These are phyloP conservation scores for Cladorrhinum sp. DNA, from an alignment of 2,329 filamentous ascomycete species.

Conservation along the genomic window DNA sequence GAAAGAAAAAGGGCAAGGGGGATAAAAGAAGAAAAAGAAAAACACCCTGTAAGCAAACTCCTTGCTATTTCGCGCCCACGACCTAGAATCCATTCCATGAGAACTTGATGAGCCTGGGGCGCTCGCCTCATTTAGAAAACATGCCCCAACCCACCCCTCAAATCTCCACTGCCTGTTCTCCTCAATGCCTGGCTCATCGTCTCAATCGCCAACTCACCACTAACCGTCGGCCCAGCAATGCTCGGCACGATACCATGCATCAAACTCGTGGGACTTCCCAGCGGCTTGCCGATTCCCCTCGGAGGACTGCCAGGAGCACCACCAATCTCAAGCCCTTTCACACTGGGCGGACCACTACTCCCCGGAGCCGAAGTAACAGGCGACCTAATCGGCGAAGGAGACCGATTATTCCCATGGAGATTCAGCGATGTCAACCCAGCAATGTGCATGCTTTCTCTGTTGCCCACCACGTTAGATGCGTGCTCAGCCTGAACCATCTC, in stretches of 20 bases:
- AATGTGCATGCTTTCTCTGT: slow-evolving; percentile 67
- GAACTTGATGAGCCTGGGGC: slow-evolving; percentile 59
- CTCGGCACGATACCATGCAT: slow-evolving; percentile 25
- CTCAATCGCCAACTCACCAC: slow-evolving; percentile 79
- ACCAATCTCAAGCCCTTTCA: slow-evolving; percentile 68
- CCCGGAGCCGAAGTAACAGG: slow-evolving; percentile 68
- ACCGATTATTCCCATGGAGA: slow-evolving; percentile 50
- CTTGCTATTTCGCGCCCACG: not conserved
- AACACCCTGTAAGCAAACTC: not conserved
- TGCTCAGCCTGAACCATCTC: slow-evolving; percentile 90
- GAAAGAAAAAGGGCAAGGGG: not conserved
- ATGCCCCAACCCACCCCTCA: slow-evolving; percentile 42
- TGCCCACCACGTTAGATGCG: slow-evolving; percentile 55
- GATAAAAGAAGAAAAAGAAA: not conserved
- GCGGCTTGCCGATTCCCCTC: slow-evolving; percentile 45
- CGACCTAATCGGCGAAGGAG: slow-evolving; percentile 69
- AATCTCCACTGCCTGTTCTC: slow-evolving; percentile 79
- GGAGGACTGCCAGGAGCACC: slow-evolving; percentile 7
- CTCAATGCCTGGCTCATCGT: slow-evolving; percentile 89
- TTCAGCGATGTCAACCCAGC: slow-evolving; percentile 63
- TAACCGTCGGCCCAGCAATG: slow-evolving; percentile 36
- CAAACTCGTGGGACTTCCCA: slow-evolving; percentile 56
- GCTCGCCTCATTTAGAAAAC: slow-evolving; percentile 44
- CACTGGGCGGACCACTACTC: slow-evolving; percentile 71
- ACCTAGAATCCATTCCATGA: too few relatives aligned